These are phyloP conservation scores for Diaporthe ilicicola DNA, from an alignment of 2,329 filamentous ascomycete species.

Conservation along the genomic window DNA sequence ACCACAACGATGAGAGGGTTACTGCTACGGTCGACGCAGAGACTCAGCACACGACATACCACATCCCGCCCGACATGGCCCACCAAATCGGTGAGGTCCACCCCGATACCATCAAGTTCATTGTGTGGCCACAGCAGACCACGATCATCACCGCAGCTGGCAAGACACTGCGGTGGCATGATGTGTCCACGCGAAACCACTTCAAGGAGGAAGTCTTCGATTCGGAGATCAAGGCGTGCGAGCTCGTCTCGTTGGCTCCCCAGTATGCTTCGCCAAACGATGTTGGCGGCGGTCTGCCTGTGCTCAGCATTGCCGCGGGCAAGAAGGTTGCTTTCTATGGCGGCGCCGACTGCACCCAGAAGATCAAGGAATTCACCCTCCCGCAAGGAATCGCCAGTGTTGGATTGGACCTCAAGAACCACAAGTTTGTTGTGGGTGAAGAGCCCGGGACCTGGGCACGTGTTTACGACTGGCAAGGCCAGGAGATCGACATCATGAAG, in stretches of 20 bases:
- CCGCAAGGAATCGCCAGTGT: conserved; percentile 91
- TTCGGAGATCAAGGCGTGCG: conserved; percentile 89
- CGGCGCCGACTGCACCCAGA: conserved; percentile 71
- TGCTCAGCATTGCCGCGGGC: conserved; percentile 91
- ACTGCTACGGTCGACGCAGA: conserved; percentile 44
- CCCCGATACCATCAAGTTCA: conserved; percentile 90
- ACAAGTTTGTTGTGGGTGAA: conserved; percentile 89
- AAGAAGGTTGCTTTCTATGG: conserved; percentile 95
- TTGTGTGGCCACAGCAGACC: conserved; percentile 91
- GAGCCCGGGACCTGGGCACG: conserved; percentile 96
- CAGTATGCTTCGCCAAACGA: conserved; percentile 66
- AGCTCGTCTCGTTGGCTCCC: conserved; percentile 77
- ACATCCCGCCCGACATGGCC: conserved; percentile 67
- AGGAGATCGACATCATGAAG: conserved; percentile 90
- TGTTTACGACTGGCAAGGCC: conserved; percentile 90
- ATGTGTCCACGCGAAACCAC: conserved; percentile 78
- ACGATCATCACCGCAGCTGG: conserved; percentile 91
- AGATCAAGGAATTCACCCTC: conserved; percentile 82
- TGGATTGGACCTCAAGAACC: conserved; percentile 81
- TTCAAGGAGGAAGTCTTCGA: conserved; percentile 82
- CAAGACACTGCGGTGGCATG: conserved; percentile 94
- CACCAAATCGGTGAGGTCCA: conserved; percentile 93
- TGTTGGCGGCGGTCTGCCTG: conserved; percentile 72
- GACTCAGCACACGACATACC: conserved; percentile 47
- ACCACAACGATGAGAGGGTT: conserved; percentile 56